Conservation (phyloP, 805 yeast species). For the Candida anglica region DNA sequence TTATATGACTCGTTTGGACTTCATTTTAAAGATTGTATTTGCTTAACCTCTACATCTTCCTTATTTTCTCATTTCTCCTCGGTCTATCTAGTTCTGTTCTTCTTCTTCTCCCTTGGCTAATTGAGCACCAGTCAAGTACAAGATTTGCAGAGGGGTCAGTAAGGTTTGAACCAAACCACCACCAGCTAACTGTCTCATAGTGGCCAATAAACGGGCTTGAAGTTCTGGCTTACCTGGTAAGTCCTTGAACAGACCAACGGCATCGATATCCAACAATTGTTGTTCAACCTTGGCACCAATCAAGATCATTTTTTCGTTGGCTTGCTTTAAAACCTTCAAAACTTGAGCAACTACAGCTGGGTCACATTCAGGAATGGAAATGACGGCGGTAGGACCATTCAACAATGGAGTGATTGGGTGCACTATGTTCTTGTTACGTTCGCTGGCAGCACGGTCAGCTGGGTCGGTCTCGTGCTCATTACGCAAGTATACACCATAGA, state of each 20-base stretch:
- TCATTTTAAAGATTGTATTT: not conserved
- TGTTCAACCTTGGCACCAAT: conserved; percentile 83
- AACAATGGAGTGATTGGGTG: conserved; percentile 74
- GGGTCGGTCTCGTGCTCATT: conserved; percentile 73
- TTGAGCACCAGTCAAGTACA: conserved; percentile 68
- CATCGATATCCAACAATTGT: conserved; percentile 45
- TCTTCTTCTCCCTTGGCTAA: conserved; percentile 24
- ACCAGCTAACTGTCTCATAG: conserved; percentile 82
- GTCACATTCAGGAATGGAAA: conserved; percentile 62
- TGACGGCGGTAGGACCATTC: conserved; percentile 82
- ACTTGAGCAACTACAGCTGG: conserved; percentile 66
- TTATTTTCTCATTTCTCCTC: conserved; percentile 44
- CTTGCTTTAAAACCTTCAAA: conserved; percentile 54
- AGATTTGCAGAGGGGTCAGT: conserved; percentile 59
- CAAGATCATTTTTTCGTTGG: conserved; percentile 71
- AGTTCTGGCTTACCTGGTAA: conserved; percentile 69
- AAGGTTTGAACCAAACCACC: conserved; percentile 83
- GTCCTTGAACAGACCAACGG: conserved; percentile 62
- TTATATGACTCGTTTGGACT: too few species aligned
- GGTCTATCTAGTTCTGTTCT: conserved; percentile 3
- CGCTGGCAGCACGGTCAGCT: conserved; percentile 51
- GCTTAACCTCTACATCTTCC: too few species aligned
- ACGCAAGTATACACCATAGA: conserved; percentile 75
- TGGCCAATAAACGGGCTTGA: conserved; percentile 79
- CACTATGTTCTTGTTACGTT: conserved; percentile 35